Evolutionary conservation across 1,284 basidiomycete genomes (phyloP), one percentile per base, ranked within the genome.

Genomic region (Coniophora puteana): DNA sequence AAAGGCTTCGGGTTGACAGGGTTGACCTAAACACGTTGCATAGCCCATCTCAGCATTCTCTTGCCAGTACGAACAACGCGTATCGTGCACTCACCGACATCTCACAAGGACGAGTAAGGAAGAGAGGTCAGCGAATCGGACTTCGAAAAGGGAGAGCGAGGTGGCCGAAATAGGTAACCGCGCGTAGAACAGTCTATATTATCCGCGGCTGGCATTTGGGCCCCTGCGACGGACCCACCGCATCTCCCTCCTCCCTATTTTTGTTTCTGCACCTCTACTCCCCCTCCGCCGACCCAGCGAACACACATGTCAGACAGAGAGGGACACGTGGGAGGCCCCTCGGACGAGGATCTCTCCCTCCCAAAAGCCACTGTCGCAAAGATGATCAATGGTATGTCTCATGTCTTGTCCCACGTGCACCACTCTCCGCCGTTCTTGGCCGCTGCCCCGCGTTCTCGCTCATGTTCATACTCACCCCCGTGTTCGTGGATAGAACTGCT

Each of bases 1-100:
- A 99, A 99, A 7, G 96, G 96, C 70, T 98, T 98, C 14, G 96
- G 95, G 69, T 99, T 99, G 56, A 98, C 92, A 50, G 94, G 94
- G 56, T 83, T 80, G 58, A 90, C 87, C 89, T 90, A 52, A 11
- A 41, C 20, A 41, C 8, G 28, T 16, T n/a, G n/a, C n/a, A n/a
- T n/a, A n/a, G n/a, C n/a, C n/a, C n/a, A n/a, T n/a, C n/a, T n/a
- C n/a, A 45, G 51, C 43, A 57, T 42, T 45, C 41, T 42, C 34
- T 36, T 35, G 41, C 47, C 40, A 47, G n/a, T n/a, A 47, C 41
- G 50, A 46, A 48, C 51, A 39, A 18, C 21, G 24, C 33, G 29
- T 51, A n/a, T 11, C 20, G 24, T 12, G 12, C 22, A 14, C 25
- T 67, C 74, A 80, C 77, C 43, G 72, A 70, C 78, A 78, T 80